These are phyloP conservation scores for Komagataella populi DNA, from an alignment of 805 yeast genomes.

Conservation along the genomic window DNA sequence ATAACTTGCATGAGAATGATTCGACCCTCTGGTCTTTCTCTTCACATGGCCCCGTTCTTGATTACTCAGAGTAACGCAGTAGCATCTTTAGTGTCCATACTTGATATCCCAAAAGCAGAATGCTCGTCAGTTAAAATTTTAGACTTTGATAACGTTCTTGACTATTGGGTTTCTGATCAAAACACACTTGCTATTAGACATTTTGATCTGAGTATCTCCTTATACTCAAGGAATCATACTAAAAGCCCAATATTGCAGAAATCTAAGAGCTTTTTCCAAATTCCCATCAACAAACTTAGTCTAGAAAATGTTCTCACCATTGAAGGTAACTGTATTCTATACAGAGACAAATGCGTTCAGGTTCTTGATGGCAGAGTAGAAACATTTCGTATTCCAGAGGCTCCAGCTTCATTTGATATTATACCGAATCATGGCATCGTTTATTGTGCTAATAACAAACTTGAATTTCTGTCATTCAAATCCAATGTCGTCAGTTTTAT, in stretches of 20 bases:
- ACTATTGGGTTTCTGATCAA: neutral
- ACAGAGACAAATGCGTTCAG: neutral
- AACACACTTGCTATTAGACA: neutral
- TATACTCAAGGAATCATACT: neutral
- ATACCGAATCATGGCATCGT: neutral
- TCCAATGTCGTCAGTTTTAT: neutral
- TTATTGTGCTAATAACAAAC: neutral
- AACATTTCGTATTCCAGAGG: neutral
- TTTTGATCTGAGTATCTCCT: neutral
- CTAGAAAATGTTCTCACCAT: neutral
- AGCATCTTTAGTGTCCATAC: neutral
- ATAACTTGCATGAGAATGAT: neutral
- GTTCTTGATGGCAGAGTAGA: neutral
- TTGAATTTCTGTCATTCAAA: neutral
- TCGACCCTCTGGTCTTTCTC: neutral
- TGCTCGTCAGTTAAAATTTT: neutral
- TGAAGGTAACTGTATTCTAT: neutral
- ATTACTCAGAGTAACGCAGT: neutral
- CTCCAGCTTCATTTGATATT: neutral
- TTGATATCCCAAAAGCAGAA: neutral
- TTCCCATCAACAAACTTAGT: neutral
- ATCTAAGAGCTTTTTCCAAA: neutral
- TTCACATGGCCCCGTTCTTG: neutral
- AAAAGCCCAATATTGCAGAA: neutral
- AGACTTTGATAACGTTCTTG: neutral